Percentiles rank a stretch among this genome's conserved stretches.
Evolutionary conservation across 192 early-diverging fungal genomes (phyloP).

Genomic region (Mortierella claussenii): DNA sequence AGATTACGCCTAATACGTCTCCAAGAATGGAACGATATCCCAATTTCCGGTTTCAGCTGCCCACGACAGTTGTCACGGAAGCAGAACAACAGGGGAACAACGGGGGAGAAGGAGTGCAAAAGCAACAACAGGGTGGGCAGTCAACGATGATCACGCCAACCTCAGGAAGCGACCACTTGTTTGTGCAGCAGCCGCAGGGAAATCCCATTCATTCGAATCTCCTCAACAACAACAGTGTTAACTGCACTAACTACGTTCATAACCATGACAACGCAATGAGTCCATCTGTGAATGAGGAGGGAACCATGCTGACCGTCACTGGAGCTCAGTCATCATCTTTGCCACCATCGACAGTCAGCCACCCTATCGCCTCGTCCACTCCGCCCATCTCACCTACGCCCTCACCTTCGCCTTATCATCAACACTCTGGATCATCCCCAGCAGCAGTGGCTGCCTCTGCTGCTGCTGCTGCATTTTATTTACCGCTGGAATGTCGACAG

Average conservation of each 20-base stretch:
- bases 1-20: constrained; percentile 19
- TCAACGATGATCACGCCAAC: too few relatives aligned
- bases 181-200: constrained; percentile 2
- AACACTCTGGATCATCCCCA: constrained; percentile 10
- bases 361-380: not conserved
- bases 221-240: too few relatives aligned
- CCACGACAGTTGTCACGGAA: constrained; percentile 20
- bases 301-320: too few relatives aligned
- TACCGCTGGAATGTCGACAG: constrained; percentile 42
- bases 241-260: too few relatives aligned
- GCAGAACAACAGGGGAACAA: too few relatives aligned
- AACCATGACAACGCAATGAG: too few relatives aligned
- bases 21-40: not conserved
- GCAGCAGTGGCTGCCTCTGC: constrained; percentile 40
- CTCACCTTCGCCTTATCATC: not conserved
- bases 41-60: constrained; percentile 16
- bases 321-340: not conserved
- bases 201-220: not conserved
- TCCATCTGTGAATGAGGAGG: too few relatives aligned
- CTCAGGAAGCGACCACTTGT: not conserved
- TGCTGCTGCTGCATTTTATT: constrained; percentile 39
- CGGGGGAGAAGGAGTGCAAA: too few relatives aligned
- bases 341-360: not conserved
- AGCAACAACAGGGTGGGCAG: too few relatives aligned
- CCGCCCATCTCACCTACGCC: not conserved